Evolutionary conservation across 345 rosid species (phyloP), one percentile per base, ranked within the genome.

Genomic region (Orychophragmus violaceus): DNA sequence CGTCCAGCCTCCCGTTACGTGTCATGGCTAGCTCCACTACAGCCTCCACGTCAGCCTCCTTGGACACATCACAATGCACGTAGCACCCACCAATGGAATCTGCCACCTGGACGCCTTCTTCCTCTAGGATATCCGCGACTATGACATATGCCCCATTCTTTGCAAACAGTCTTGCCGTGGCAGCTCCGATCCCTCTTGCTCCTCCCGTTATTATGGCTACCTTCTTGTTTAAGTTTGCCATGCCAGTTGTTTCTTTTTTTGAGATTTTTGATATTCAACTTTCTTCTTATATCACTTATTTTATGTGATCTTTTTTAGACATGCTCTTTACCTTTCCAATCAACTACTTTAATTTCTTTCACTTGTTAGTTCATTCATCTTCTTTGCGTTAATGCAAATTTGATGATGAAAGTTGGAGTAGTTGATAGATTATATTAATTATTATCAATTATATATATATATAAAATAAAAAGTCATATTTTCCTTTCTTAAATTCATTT

Each of bases 101-200:
- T 0, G 98, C 96, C 19, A 87, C 53, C 0, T 22, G 14, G 4
- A 62, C 1, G 3, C 98, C 98, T 13, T 80, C 55, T 2, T 84
- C 81, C 14, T 87, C 92, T 1, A 91, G 64, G 21, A 91, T 76
- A 74, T 91, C 98, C 0, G 92, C 95, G 0, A 91, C 70, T 16
- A 91, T 76, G 1, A 91, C 84, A 54, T 74, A 58, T 0, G 98
- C 98, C 0, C 98, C 98, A 12, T 83, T 74, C 59, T 87, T 68
- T 5, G 90, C 71, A 42, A 89, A 85, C n/a, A 84, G 16, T 50
- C 63, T 84, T 12, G 95, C 96, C 5, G 88, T 79, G 19, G 95
- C 90, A 5, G 90, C 98, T 46, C 96, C 96, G 2, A 87, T 91
- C 14, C 96, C 98, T 74, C 90, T 85, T 30, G 96, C 96, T 19